A percentile compares a stretch with the other conserved stretches of the same genome.
Evolutionary conservation across 2,329 filamentous ascomycete genomes (phyloP).

Genomic region (Bipolaris bicolor): DNA sequence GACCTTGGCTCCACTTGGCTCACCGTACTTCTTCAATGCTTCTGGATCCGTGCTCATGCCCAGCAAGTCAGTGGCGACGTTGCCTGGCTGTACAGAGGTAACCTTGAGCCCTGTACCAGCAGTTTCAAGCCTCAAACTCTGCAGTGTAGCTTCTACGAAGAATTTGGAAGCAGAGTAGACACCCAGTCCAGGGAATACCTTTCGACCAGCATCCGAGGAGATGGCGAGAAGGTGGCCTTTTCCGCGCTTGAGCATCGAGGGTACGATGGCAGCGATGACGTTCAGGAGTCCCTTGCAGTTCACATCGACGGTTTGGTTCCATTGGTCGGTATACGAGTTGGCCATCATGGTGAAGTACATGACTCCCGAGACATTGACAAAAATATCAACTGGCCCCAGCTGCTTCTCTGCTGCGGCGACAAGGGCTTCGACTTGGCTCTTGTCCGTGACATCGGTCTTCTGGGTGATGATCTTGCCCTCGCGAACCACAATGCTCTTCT

Average conservation of each 20-base stretch:
- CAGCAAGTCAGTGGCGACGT: constrained; percentile 74
- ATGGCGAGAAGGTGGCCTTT: constrained; percentile 78
- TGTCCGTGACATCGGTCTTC: constrained; percentile 74
- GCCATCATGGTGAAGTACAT: constrained; percentile 93
- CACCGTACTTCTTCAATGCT: constrained; percentile 78
- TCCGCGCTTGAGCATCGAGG: constrained; percentile 72
- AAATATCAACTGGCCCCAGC: constrained; percentile 76
- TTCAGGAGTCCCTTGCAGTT: constrained; percentile 85
- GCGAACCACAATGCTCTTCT: constrained; percentile 62
- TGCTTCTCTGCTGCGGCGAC: constrained; percentile 64
- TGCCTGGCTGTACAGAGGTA: constrained; percentile 77
- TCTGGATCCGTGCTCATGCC: constrained; percentile 77
- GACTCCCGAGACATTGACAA: constrained; percentile 81
- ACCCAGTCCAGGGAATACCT: constrained; percentile 80
- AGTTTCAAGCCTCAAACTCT: constrained; percentile 75
- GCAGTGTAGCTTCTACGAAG: constrained; percentile 83
- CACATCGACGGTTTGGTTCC: constrained; percentile 82
- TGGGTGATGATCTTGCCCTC: constrained; percentile 71
- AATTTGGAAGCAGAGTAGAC: constrained; percentile 86
- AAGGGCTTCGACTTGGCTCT: constrained; percentile 69
- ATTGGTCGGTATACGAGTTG: constrained; percentile 74
- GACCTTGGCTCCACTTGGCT: constrained; percentile 75
- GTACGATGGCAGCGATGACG: constrained; percentile 72
- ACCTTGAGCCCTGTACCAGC: constrained; percentile 75
- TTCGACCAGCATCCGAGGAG: constrained; percentile 80